Conservation (phyloP, 345 rosid species). For the Camelina hispida region DNA sequence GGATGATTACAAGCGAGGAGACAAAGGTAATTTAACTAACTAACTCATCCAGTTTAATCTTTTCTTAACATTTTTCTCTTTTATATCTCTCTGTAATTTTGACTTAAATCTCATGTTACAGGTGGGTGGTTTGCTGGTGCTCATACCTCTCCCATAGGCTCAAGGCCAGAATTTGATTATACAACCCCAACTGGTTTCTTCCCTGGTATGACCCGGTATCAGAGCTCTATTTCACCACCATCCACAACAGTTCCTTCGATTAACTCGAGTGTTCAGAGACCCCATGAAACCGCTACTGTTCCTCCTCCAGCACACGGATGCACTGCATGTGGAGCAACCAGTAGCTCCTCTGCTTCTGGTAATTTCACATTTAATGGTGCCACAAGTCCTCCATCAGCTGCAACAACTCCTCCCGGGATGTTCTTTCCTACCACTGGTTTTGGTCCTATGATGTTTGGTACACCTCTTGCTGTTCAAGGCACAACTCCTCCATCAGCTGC, state of each 20-base stretch:
- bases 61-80: slow-evolving; percentile 10
- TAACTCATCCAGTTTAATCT: not conserved
- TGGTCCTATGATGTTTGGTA: slow-evolving; percentile 9
- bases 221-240: not conserved
- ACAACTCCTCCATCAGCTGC: slow-evolving; percentile 16
- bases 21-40: slow-evolving; percentile 28
- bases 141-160: not conserved
- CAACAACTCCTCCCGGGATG: slow-evolving; percentile 15
- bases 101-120: slow-evolving; percentile 6
- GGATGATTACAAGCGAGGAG: slow-evolving; percentile 15
- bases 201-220: not conserved
- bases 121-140: not conserved
- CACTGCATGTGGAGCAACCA: slow-evolving; percentile 38
- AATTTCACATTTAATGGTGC: not conserved
- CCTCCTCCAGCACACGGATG: slow-evolving; percentile 25
- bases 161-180: not conserved
- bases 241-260: not conserved
- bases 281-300: slow-evolving; percentile 5
- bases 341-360: slow-evolving; percentile 31
- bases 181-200: not conserved
- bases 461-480: slow-evolving; percentile 14
- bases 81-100: slow-evolving; percentile 7
- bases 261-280: slow-evolving; percentile 8
- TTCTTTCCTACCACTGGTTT: slow-evolving; percentile 11
- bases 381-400: slow-evolving; percentile 16